A percentile compares a stretch with the other conserved stretches of the same genome.
Evolutionary conservation across 805 yeast species (phyloP).

Genomic region (Starmerella khaoyaiensis): DNA sequence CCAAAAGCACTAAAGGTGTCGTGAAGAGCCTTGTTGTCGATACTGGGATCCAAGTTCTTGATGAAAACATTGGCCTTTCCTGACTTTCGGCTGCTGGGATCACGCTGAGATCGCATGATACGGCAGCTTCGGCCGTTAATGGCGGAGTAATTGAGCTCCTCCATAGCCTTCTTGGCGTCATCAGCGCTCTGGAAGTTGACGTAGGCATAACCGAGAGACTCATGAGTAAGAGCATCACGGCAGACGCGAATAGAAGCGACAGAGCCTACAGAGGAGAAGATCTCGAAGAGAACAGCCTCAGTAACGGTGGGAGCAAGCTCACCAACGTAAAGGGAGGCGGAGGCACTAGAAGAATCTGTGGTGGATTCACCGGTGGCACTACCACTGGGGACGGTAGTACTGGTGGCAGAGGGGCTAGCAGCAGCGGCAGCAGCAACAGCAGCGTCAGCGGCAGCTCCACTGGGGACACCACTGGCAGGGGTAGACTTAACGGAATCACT

Average conservation of each 20-base stretch:
- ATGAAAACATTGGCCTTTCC: slow-evolving; percentile 96
- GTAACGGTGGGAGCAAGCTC: slow-evolving; percentile 86
- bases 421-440: slow-evolving; percentile 7
- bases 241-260: slow-evolving; percentile 96
- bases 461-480: slow-evolving; percentile 1
- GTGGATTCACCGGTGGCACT: slow-evolving; percentile 19
- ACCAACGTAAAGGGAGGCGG: slow-evolving; percentile 79
- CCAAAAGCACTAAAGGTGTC: slow-evolving; percentile 97
- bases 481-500: slow-evolving; percentile 14
- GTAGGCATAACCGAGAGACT: slow-evolving; percentile 95
- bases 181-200: slow-evolving; percentile 82
- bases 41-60: slow-evolving; percentile 95
- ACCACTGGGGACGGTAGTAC: slow-evolving; percentile 12
- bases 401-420: slow-evolving; percentile 14
- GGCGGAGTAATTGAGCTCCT: slow-evolving; percentile 84
- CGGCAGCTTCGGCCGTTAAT: slow-evolving; percentile 95
- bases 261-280: slow-evolving; percentile 87
- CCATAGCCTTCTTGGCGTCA: slow-evolving; percentile 90
- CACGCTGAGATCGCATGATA: slow-evolving; percentile 99
- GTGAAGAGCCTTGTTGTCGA: slow-evolving; percentile 96
- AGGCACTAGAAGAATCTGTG: slow-evolving; percentile 22
- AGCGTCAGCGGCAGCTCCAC: neutral
- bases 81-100: slow-evolving; percentile 84
- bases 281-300: slow-evolving; percentile 88
- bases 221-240: slow-evolving; percentile 95